Base-by-base conservation (phyloP, 805 yeast genomes). In the Candida sithepensis region DNA sequence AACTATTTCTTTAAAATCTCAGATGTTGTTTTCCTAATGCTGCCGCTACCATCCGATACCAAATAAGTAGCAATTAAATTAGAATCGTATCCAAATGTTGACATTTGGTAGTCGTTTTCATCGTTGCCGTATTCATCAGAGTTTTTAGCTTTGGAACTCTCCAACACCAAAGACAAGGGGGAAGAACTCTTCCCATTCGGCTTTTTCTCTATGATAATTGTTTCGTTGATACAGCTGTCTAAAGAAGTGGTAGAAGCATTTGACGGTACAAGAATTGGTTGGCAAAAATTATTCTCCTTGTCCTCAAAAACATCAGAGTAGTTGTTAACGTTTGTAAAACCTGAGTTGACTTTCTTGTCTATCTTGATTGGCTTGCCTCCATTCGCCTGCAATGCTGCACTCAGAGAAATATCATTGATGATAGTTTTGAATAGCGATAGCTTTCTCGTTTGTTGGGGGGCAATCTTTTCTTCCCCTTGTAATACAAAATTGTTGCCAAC, bases 361-460 rank as follows among this genome's bases (percentile, higher is more conserved):
- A 53, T 34, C 40, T 43, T 39, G n/a, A 48, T 23, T 13, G 47
- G 48, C 1, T 39, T 46, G 2, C 44, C 36, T 5, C 73, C 73
- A 22, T 65, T 67, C 2, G 72, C 71, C 19, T 65, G 51, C 37
- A 66, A 43, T 1, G 75, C 75, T 3, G 75, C 75, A 39, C 64
- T 65, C 39, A 69, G 53, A 1, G 74, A 68, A 0, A 66, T 57
- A 24, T 66, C 70, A 53, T 70, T 69, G 57, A 69, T 56, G 8
- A 68, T 58, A 3, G 61, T 59, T 39, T 54, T 61, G 65, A 69
- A 66, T 1, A 65, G 42, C 3, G 21, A 32, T 7, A n/a, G 32
- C 14, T 21, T 22, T 21, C 45, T 32, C n/a, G 7, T 28, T 43
- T 22, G 41, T 19, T 28, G n/a, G n/a, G 33, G 22, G 14, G 10